Conservation (phyloP, 495 filamentous ascomycete genomes). For the Pseudotulostoma volvatum region DNA sequence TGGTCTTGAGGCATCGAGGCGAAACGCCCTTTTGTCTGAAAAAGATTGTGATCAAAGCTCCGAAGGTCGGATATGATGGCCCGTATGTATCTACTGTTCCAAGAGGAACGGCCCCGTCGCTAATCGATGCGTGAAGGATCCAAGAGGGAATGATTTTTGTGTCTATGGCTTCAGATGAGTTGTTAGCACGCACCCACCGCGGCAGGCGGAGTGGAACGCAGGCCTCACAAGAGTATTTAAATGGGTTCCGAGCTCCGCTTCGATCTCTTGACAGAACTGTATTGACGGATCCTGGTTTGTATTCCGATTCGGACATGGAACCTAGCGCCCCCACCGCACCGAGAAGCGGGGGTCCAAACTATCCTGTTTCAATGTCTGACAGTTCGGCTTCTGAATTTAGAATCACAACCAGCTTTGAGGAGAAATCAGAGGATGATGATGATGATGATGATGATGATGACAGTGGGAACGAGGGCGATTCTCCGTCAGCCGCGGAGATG, state of each 20-base stretch:
- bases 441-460: constrained; percentile 12
- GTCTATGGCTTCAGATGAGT: constrained; percentile 63
- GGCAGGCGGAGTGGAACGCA: constrained; percentile 15
- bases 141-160: constrained; percentile 91
- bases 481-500: constrained; percentile 11
- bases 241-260: constrained; percentile 19
- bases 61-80: constrained; percentile 61
- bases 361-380: constrained; percentile 5
- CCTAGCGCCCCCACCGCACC: constrained; percentile 2
- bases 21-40: constrained; percentile 63
- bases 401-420: constrained; percentile 35
- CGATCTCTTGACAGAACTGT: constrained; percentile 17
- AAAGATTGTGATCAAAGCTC: constrained; percentile 77
- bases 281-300: constrained; percentile 12
- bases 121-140: constrained; percentile 37
- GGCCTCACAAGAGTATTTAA: constrained; percentile 29
- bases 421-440: constrained; percentile 26
- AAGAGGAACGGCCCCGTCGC: background rate
- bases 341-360: too few species aligned
- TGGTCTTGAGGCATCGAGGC: constrained; percentile 65
- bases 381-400: constrained; percentile 25
- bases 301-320: constrained; percentile 12
- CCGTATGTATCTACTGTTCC: constrained; percentile 43
- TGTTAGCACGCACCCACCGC: constrained; percentile 45
- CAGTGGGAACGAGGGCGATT: constrained; percentile 2